These are phyloP conservation scores for Clitocybe nebularis DNA, from an alignment of 1,284 basidiomycete species.

Conservation along the genomic window DNA sequence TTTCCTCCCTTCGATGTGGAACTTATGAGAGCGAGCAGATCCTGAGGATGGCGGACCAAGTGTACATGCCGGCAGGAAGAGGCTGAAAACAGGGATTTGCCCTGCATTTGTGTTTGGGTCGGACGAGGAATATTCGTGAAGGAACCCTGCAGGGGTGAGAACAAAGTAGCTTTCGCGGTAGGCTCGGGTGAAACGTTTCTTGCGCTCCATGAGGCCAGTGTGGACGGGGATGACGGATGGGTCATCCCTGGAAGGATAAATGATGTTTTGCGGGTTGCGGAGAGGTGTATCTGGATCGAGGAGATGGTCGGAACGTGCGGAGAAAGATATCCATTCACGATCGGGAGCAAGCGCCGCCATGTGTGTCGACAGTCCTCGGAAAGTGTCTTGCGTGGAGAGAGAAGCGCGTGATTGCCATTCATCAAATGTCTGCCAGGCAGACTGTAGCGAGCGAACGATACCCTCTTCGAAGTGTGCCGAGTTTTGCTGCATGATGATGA, in stretches of 20 bases:
- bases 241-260: constrained; percentile 94
- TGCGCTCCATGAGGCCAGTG: constrained; percentile 90
- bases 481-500: constrained; percentile 98
- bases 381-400: constrained; percentile 76
- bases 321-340: constrained; percentile 96
- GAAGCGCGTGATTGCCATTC: constrained; percentile 95
- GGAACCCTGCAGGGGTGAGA: constrained; percentile 92
- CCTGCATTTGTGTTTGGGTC: constrained; percentile 61
- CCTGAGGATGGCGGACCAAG: constrained; percentile 87
- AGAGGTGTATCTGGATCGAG: constrained; percentile 96
- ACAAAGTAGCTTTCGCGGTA: constrained; percentile 92
- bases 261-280: constrained; percentile 75
- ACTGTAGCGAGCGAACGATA: constrained; percentile 92
- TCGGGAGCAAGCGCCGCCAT: constrained; percentile 89
- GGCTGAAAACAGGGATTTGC: constrained; percentile 75
- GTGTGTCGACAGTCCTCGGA: constrained; percentile 70
- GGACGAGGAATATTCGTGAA: constrained; percentile 86
- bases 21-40: constrained; percentile 83
- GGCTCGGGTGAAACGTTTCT: constrained; percentile 92
- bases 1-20: constrained; percentile 93
- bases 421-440: constrained; percentile 93
- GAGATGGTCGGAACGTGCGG: constrained; percentile 91
- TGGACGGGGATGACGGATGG: constrained; percentile 87
- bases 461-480: constrained; percentile 97
- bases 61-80: constrained; percentile 95